phyloP scores from a whole-genome alignment of 164 flowering plant genomes.

The Vitis cinerea region DNA sequence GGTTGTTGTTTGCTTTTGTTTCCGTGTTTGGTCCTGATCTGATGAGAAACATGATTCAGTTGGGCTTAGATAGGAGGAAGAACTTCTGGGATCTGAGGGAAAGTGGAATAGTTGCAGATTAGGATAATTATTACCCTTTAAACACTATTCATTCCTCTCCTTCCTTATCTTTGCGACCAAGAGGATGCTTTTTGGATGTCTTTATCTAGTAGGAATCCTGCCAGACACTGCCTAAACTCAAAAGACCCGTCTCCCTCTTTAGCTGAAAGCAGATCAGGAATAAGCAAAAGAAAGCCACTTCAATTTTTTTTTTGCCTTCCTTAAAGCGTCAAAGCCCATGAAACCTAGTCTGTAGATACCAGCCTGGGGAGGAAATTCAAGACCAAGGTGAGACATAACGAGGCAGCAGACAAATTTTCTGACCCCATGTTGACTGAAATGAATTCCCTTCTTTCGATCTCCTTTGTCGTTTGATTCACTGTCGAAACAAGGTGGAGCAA shows the following conservation, averaged over 20 bases:
- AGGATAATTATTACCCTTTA: too few species aligned
- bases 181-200: conserved; percentile 20
- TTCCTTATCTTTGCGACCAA: conserved; percentile 23
- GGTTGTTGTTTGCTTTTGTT: too few species aligned
- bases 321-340: not conserved
- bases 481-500: conserved; percentile 8
- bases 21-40: too few species aligned
- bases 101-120: not conserved
- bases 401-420: not conserved
- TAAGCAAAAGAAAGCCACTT: not conserved
- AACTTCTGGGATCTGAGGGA: not conserved
- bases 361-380: not conserved
- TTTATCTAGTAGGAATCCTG: conserved; percentile 21
- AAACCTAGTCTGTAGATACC: not conserved
- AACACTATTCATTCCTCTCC: not conserved
- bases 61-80: not conserved
- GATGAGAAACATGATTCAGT: not conserved
- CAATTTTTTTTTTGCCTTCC: too few species aligned
- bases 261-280: conserved; percentile 3
- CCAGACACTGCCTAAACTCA: conserved; percentile 11
- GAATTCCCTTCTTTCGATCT: conserved; percentile 25
- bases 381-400: not conserved
- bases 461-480: conserved; percentile 33
- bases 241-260: conserved; percentile 8
- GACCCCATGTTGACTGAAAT: conserved; percentile 11